Evolutionary conservation across 2,329 filamentous ascomycete genomes (phyloP).

Genomic region (Cladorrhinum sp.): DNA sequence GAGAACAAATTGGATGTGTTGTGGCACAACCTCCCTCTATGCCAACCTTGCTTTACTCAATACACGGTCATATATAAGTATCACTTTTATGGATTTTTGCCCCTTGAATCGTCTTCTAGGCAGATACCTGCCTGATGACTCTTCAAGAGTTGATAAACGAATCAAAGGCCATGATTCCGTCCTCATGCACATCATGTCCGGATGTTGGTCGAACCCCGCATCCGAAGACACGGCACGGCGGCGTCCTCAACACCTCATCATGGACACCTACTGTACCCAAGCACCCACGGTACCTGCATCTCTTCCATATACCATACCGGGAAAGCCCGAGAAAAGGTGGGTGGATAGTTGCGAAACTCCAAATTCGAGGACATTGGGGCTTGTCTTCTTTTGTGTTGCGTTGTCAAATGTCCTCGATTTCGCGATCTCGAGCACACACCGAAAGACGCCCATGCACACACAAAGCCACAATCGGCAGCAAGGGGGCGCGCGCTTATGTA

Average conservation of each 20-base stretch:
- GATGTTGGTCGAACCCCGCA: neutral
- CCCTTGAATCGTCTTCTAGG: neutral
- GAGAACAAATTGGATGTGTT: neutral
- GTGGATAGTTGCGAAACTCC: neutral
- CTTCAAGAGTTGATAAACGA: neutral
- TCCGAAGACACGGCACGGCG: neutral
- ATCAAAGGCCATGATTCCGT: neutral
- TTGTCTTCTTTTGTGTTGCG: no score
- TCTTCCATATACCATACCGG: neutral
- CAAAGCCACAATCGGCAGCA: neutral
- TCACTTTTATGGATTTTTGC: no score
- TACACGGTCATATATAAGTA: neutral
- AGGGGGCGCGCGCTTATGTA: neutral
- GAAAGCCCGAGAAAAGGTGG: neutral
- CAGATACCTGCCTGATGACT: neutral
- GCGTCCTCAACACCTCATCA: neutral
- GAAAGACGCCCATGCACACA: no score
- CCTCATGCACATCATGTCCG: neutral
- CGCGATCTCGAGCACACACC: no score
- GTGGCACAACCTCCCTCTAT: neutral
- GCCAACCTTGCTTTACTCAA: neutral
- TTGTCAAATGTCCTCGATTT: neutral
- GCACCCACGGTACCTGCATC: neutral
- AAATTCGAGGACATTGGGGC: neutral
- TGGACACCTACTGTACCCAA: neutral